A percentile compares a stretch with the other conserved stretches of the same genome.
Evolutionary conservation across 371 early-diverging fungal genomes (phyloP).

Genomic region (Rhizopus delemar): DNA sequence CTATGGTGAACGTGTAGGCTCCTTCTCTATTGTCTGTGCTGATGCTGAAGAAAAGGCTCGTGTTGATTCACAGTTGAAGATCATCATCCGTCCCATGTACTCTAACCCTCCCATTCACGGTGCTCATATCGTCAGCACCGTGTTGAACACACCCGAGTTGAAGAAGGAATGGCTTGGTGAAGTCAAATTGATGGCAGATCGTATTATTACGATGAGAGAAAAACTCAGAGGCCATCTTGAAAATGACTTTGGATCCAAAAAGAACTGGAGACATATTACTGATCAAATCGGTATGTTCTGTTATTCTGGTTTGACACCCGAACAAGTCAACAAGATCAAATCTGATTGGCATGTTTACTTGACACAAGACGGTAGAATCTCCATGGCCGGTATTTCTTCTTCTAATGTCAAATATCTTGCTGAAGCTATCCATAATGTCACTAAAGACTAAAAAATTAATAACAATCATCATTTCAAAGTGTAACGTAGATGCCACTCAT

Average conservation of each 20-base stretch:
- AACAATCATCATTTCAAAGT: background rate
- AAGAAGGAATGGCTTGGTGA: conserved; percentile 88
- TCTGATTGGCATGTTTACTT: conserved; percentile 92
- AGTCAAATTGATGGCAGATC: conserved; percentile 96
- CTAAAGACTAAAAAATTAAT: conserved; percentile 54
- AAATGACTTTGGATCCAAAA: conserved; percentile 77
- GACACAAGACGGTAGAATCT: conserved; percentile 96
- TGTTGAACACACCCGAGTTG: conserved; percentile 78
- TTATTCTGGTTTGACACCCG: conserved; percentile 93
- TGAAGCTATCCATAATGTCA: conserved; percentile 93
- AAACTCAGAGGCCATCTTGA: conserved; percentile 81
- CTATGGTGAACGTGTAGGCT: conserved; percentile 97
- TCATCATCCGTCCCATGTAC: conserved; percentile 95
- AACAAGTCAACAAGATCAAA: conserved; percentile 84
- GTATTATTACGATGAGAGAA: conserved; percentile 91
- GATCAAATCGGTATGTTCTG: conserved; percentile 99
- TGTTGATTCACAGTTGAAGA: conserved; percentile 93
- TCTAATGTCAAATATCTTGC: conserved; percentile 95
- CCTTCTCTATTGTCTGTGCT: conserved; percentile 87
- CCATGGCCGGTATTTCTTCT: conserved; percentile 94
- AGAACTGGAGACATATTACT: conserved; percentile 93
- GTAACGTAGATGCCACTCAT: no score
- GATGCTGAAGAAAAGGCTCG: conserved; percentile 80
- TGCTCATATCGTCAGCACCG: conserved; percentile 89
- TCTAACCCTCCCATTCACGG: conserved; percentile 97